Base-by-base conservation (phyloP, 108 stramenopile genomes). In the Licmophora abbreviata region DNA sequence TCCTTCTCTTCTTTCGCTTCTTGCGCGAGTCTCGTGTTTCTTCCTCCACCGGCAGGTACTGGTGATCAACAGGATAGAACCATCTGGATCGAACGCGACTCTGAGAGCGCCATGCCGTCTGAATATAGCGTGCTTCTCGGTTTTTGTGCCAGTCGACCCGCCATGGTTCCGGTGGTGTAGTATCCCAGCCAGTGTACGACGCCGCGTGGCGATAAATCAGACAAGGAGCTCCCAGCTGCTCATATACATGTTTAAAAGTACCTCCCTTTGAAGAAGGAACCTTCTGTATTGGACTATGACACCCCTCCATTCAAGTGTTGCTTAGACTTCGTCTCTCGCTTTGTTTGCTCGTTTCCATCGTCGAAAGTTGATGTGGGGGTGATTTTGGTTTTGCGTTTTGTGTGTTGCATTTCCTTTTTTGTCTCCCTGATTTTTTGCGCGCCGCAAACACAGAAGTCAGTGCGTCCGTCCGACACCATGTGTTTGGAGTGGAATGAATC, bases 191-290 rank as follows among this genome's bases (percentile, higher is more conserved):
- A 4, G 28, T 44, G 29, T 73, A 62, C 8, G 64, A 59, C 21
- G 59, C 44, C 20, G 33, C 53, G 43, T 76, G 59, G 11, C 71
- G 71, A 58, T 73, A 69, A 15, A 74, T 44, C 0, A 74, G 58
- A 18, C 46, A 59, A 23, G 77, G 73, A 37, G 69, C 65, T 11
- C 73, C 73, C 33, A 78, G 48, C 58, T 61, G 49, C 57, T 73
- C 52, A 56, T 67, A 71, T 15, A 10, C 33, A 35, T 34, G 15
- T 40, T 40, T 15, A 40, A 15, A 40, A 18, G 38, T 18, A 5
- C 20, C 38, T 15, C 20, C 15, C 34, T 35, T 40, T 5, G 15
- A 40, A 40, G 20, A 40, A 4, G 20, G 15, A 18, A 40, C 38
- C 2, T 20, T 40, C 38, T 3, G 20, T 40, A 18, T 3, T 4